Evolutionary conservation across 2,329 filamentous ascomycete genomes (phyloP), one percentile per base, ranked within the genome.

Genomic region (Mollisiaceae sp.): DNA sequence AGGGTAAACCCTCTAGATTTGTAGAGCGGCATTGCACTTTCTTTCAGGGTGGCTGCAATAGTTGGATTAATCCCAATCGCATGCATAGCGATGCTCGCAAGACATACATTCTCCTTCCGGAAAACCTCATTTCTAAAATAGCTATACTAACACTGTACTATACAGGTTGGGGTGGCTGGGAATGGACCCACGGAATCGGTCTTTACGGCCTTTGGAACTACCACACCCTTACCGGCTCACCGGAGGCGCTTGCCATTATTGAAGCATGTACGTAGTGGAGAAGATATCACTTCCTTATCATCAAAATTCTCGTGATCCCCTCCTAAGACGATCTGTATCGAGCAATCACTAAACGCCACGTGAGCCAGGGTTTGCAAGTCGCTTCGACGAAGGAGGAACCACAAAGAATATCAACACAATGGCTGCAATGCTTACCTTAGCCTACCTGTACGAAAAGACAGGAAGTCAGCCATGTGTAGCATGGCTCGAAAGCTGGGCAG

Each of bases 371-470:
- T 94, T 92, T 78, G 79, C 81, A 8, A 84, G 83, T 57, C 87
- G 91, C 91, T 94, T 74, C 43, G 62, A 60, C 8, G 72, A 72
- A 64, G 74, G 73, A 1, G 73, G 85, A 72, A 94, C 91, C 3
- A 92, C 90, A 45, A 93, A 94, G 77, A 94, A 94, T 77, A 92
- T 93, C 82, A 93, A 93, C 80, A 93, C 91, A 18, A 93, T 94
- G 90, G 87, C 89, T 18, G 88, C 88, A 0, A 92, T 93, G 77
- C 79, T 93, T 20, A 92, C 91, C 0, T 82, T 94, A 1, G 91
- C 91, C 0, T 88, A 87, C 73, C 82, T 94, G n/a, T 93, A 94
- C 73, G 91, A 94, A 77, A 86, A 89, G 76, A 92, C 89, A 0
- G 79, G 83, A 11, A 89, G 92, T 72, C 81, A 83, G 68, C 86